Evolutionary conservation across 78 protist species (phyloP).

Genomic region (Neovahlkampfia damariscottae): DNA sequence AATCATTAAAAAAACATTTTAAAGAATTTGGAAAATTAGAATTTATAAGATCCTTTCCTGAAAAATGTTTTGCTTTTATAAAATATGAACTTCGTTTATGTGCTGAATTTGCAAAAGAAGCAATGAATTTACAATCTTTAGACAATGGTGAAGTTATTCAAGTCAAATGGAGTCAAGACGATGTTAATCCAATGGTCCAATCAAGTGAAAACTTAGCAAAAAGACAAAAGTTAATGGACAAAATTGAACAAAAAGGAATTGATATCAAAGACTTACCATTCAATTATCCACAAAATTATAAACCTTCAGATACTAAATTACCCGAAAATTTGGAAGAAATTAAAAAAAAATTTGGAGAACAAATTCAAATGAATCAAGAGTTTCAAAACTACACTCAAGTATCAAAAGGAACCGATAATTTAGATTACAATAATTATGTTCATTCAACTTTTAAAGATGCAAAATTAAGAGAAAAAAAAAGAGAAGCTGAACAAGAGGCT

Average conservation of each 20-base stretch:
- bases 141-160: not conserved
- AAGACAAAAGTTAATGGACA: not conserved
- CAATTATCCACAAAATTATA: not conserved
- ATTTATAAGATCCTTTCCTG: not conserved
- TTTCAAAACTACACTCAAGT: not conserved
- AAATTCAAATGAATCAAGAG: not conserved
- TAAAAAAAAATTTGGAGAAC: not conserved
- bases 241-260: not conserved
- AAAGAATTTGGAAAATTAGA: not conserved
- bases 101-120: not conserved
- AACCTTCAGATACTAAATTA: not conserved
- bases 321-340: not conserved
- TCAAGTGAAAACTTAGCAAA: not conserved
- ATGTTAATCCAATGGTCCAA: not conserved
- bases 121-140: not conserved
- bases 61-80: not conserved
- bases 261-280: not conserved
- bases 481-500: not conserved
- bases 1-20: not conserved
- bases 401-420: too few relatives aligned
- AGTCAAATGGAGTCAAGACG: not conserved
- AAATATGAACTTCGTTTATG: not conserved
- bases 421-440: too few relatives aligned
- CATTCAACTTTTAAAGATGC: too few relatives aligned
- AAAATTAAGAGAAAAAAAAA: not conserved